Evolutionary conservation across 345 rosid genomes (phyloP).

Genomic region (Mangifera indica): DNA sequence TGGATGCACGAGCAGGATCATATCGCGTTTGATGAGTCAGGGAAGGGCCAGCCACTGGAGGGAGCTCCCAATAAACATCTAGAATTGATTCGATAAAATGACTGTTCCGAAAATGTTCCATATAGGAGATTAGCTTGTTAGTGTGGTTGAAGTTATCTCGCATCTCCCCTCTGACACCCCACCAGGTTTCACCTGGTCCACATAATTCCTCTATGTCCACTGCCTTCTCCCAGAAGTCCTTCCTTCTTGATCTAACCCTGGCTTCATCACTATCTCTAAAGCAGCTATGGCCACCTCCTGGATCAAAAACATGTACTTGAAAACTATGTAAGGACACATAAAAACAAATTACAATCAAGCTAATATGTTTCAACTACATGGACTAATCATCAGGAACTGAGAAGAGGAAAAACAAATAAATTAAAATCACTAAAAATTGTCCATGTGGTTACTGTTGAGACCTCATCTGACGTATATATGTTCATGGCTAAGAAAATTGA

Average conservation of each 20-base stretch:
- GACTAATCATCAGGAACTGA: neutral
- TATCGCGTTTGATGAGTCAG: slow-evolving; percentile 89
- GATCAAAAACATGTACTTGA: neutral
- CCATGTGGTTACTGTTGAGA: neutral
- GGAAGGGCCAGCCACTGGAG: slow-evolving; percentile 96
- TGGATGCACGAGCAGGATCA: slow-evolving; percentile 77
- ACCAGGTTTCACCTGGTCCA: slow-evolving; percentile 82
- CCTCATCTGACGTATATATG: neutral
- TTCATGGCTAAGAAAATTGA: neutral
- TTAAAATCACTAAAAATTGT: neutral
- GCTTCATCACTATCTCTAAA: slow-evolving; percentile 89
- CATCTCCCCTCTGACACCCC: slow-evolving; percentile 96
- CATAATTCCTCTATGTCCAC: slow-evolving; percentile 79
- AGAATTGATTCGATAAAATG: slow-evolving; percentile 79
- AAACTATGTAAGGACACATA: too few relatives aligned
- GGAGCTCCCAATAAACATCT: slow-evolving; percentile 92
- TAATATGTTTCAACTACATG: neutral
- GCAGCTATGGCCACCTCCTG: slow-evolving; percentile 99
- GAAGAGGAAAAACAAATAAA: neutral
- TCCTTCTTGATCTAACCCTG: slow-evolving; percentile 70
- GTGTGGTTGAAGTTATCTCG: slow-evolving; percentile 89
- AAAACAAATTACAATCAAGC: neutral
- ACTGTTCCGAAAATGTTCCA: slow-evolving; percentile 84
- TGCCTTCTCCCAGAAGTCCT: slow-evolving; percentile 96
- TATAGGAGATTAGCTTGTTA: slow-evolving; percentile 56